These are phyloP conservation scores for Castanea mollissima DNA, from an alignment of 306 rosid species.

Conservation along the genomic window DNA sequence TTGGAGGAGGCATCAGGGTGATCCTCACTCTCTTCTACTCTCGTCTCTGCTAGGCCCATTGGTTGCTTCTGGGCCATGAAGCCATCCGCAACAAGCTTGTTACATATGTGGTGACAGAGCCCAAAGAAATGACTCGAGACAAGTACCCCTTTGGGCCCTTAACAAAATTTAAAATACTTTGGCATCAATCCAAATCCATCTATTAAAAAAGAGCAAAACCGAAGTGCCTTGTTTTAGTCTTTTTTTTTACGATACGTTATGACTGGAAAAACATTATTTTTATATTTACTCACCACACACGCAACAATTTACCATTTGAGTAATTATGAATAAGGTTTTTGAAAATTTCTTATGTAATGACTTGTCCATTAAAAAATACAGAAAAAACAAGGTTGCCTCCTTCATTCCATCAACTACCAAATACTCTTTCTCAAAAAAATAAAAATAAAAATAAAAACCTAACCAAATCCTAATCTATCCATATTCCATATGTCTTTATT, in stretches of 20 bases:
- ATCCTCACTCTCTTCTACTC: background rate
- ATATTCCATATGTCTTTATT: too few relatives aligned
- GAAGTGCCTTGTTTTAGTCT: background rate
- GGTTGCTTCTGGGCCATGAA: background rate
- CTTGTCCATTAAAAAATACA: too few relatives aligned
- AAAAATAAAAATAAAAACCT: too few relatives aligned
- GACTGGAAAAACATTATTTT: rapidly evolving
- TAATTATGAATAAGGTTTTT: too few relatives aligned
- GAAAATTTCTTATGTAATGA: too few relatives aligned
- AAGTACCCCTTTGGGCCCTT: background rate
- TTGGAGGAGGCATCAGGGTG: background rate
- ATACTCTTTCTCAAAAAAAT: too few relatives aligned
- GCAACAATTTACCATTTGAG: too few relatives aligned
- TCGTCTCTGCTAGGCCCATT: background rate
- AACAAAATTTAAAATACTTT: background rate
- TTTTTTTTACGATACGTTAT: background rate
- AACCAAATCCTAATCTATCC: too few relatives aligned
- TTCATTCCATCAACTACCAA: too few relatives aligned
- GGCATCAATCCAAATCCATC: background rate
- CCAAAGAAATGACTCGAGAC: background rate
- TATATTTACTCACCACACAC: rapidly evolving
- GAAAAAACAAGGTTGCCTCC: too few relatives aligned
- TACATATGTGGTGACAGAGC: background rate
- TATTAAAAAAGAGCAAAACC: background rate
- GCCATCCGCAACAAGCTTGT: background rate